Conservation (phyloP, 148 eudicot species). For the Diospyros lotus region DNA sequence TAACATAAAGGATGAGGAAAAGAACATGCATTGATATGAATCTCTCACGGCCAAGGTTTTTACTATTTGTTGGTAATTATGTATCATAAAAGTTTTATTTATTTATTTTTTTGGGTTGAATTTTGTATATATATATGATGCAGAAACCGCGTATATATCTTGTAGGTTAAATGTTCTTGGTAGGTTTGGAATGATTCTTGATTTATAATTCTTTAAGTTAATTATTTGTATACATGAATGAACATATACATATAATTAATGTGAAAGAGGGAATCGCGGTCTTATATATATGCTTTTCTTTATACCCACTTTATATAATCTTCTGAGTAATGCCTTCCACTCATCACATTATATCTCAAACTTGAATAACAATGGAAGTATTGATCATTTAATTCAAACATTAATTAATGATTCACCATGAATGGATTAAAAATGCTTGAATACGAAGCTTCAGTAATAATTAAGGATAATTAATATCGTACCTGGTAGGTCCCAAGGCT, state of each 20-base stretch:
- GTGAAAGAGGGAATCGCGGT: background rate
- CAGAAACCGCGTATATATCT: too few relatives aligned
- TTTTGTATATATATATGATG: too few relatives aligned
- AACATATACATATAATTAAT: too few relatives aligned
- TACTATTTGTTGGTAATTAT: too few relatives aligned
- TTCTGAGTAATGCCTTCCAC: background rate
- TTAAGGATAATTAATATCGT: constrained; percentile 4
- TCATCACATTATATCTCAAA: background rate
- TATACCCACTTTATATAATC: constrained; percentile 21
- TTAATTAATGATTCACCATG: background rate
- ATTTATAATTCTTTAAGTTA: too few relatives aligned
- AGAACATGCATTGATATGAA: background rate
- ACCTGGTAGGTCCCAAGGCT: constrained; percentile 94
- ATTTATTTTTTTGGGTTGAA: too few relatives aligned
- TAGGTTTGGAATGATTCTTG: too few relatives aligned
- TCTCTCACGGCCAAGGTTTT: too few relatives aligned
- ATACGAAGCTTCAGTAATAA: background rate
- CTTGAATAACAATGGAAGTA: background rate
- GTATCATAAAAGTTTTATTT: too few relatives aligned
- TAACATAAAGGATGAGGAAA: background rate
- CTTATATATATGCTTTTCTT: constrained; percentile 23
- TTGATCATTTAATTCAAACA: background rate
- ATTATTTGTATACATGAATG: too few relatives aligned
- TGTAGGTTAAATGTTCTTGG: too few relatives aligned
- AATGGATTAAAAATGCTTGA: background rate